Base-by-base conservation (phyloP, 2,329 filamentous ascomycete genomes). In the Gliomastix tumulicola region DNA sequence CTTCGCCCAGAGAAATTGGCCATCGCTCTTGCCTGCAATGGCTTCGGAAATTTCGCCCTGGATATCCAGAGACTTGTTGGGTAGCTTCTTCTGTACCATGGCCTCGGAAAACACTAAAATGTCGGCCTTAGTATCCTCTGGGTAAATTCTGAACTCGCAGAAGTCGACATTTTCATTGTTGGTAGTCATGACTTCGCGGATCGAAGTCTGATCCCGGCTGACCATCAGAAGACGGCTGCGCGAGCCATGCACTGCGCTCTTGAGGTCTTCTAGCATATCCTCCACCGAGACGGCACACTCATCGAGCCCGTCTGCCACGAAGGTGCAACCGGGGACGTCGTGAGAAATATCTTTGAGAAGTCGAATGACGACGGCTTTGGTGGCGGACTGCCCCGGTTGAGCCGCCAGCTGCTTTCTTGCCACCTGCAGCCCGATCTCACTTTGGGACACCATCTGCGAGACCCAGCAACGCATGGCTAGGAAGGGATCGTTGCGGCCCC, bases 1-100 rank as follows among this genome's bases (percentile, higher is more conserved):
- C 12, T 49, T 54, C 2, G 62, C 41, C 45, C 48, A 60, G 0
- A 62, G 30, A 22, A 63, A 62, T 27, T 60, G 58, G 0, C 55
- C 60, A 2, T 55, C 41, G 19, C 50, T 59, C 2, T 47, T 40
- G 4, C 49, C 34, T 0, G 54, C 38, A 37, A 62, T 47, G n/a
- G 30, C 38, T 5, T 45, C 10, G 3, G 54, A 50, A 2, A 61
- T 36, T 0, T 43, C 30, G 1, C 36, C 3, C 15, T 39, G 41
- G 0, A 53, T 18, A 1, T 28, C 16, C 1, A 49, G 17, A 7
- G 36, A 44, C 15, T 59, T 55, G 3, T 53, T 54, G 0, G 31
- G 9, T 1, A 63, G 36, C n/a, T 49, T 59, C 4, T 22, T 41
- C 7, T 55, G 17, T 1, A 62, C 48, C 0, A 62, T 47, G 4